These are phyloP conservation scores for Sporothrix phasma DNA, from an alignment of 2,329 filamentous ascomycete genomes.

Conservation along the genomic window DNA sequence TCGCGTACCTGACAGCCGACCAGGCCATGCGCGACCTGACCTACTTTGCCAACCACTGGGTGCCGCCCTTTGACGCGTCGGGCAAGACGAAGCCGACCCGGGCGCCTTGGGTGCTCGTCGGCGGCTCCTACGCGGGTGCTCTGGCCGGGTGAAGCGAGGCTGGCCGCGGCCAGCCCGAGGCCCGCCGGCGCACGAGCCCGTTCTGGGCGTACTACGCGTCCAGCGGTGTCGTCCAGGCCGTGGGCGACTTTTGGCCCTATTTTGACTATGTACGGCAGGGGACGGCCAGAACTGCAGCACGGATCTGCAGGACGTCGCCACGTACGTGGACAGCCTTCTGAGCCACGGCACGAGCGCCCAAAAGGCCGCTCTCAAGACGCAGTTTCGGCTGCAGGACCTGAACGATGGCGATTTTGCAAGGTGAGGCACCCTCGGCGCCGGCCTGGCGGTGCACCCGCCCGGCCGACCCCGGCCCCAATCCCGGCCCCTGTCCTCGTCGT, in stretches of 20 bases:
- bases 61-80: conserved; percentile 39
- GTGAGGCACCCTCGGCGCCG: too few species aligned
- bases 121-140: conserved; percentile 47
- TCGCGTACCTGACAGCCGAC: conserved; percentile 32
- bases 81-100: conserved; percentile 34
- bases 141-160: conserved; percentile 30
- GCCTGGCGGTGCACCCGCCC: too few species aligned
- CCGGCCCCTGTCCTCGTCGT: too few species aligned
- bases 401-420: conserved; percentile 35
- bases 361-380: conserved; percentile 37
- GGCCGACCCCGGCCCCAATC: too few species aligned
- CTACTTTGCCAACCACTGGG: conserved; percentile 36
- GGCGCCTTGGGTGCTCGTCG: conserved; percentile 45
- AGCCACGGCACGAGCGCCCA: conserved; percentile 29
- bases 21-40: conserved; percentile 32
- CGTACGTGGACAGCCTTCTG: conserved; percentile 40
- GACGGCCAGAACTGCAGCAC: conserved; percentile 47
- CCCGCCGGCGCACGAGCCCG: background rate
- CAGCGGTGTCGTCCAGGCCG: conserved; percentile 43
- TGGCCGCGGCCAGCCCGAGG: background rate
- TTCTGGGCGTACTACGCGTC: conserved; percentile 49
- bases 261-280: conserved; percentile 34
- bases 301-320: conserved; percentile 39
- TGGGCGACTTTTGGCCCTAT: conserved; percentile 45
- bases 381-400: conserved; percentile 38